Conservation (phyloP, 768 basidiomycete species). For the Dacryopinax primogenitus region DNA sequence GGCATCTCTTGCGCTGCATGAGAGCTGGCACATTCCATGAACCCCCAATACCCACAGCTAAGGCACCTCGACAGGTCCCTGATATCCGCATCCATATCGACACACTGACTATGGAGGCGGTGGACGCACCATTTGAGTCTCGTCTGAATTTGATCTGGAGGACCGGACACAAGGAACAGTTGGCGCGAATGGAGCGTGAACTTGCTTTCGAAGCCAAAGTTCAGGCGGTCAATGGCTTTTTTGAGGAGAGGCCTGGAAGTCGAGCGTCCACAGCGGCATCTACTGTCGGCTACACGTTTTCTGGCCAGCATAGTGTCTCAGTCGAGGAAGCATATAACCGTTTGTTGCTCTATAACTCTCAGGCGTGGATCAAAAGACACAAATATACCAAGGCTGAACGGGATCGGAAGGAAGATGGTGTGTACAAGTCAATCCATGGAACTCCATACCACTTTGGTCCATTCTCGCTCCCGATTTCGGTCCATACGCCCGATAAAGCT, state of each 20-base stretch:
- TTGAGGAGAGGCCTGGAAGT: constrained; percentile 6
- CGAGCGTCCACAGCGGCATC: constrained; percentile 16
- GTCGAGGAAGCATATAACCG: constrained; percentile 58
- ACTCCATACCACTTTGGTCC: constrained; percentile 16
- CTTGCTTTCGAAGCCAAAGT: constrained; percentile 71
- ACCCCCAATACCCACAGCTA: constrained; percentile 51
- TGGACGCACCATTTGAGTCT: constrained; percentile 75
- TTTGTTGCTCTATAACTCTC: constrained; percentile 53
- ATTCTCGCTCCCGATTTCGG: constrained; percentile 26
- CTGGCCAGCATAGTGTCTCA: constrained; percentile 49
- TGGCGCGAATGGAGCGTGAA: constrained; percentile 56
- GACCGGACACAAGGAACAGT: constrained; percentile 58
- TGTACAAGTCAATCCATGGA: constrained; percentile 11
- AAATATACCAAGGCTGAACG: constrained; percentile 36
- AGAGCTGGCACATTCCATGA: constrained; percentile 38
- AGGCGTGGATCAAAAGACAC: constrained; percentile 56
- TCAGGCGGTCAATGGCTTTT: constrained; percentile 36
- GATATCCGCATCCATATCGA: constrained; percentile 45
- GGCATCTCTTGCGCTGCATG: constrained; percentile 52
- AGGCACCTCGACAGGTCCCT: constrained; percentile 61
- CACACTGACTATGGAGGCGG: constrained; percentile 59
- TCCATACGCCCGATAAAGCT: constrained; percentile 25
- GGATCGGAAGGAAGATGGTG: constrained; percentile 38
- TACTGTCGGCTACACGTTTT: constrained; percentile 46
- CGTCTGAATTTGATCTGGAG: constrained; percentile 61